Evolutionary conservation across 208 protist genomes (phyloP).

Genomic region (Acanthamoeba lenticulata): DNA sequence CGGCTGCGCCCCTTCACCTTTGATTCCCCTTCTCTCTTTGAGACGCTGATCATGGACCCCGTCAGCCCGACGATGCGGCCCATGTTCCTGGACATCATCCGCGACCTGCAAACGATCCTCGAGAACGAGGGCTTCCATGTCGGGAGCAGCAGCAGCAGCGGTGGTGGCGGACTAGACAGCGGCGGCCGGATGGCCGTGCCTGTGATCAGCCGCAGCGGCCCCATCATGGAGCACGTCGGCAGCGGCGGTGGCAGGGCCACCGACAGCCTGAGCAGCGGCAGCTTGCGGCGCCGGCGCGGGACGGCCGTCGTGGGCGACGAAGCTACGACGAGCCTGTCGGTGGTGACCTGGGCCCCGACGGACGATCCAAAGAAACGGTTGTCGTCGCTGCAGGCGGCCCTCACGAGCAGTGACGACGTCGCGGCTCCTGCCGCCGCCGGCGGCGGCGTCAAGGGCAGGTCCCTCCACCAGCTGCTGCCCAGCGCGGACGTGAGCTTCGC

Average conservation of each 20-base stretch:
- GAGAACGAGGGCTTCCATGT: background rate
- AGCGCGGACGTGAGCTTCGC: background rate
- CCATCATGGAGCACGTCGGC: background rate
- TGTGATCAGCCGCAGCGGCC: background rate
- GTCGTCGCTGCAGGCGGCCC: no score
- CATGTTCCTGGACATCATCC: background rate
- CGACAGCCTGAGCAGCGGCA: background rate
- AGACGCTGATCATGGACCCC: background rate
- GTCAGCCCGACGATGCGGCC: background rate
- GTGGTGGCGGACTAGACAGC: background rate
- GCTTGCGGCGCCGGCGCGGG: background rate
- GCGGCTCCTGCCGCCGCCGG: no score
- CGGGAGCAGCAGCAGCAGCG: background rate
- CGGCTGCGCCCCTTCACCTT: background rate
- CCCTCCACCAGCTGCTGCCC: background rate
- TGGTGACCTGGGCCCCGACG: background rate
- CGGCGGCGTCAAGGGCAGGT: no score
- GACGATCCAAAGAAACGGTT: background rate
- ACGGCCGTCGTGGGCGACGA: no score
- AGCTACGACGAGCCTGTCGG: background rate
- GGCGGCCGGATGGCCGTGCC: background rate
- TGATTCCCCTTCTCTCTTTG: no score
- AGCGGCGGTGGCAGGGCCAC: background rate
- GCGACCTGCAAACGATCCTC: background rate
- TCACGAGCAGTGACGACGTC: no score